Evolutionary conservation across 768 basidiomycete species (phyloP).

Genomic region (Porpolomopsis calyptriformis): DNA sequence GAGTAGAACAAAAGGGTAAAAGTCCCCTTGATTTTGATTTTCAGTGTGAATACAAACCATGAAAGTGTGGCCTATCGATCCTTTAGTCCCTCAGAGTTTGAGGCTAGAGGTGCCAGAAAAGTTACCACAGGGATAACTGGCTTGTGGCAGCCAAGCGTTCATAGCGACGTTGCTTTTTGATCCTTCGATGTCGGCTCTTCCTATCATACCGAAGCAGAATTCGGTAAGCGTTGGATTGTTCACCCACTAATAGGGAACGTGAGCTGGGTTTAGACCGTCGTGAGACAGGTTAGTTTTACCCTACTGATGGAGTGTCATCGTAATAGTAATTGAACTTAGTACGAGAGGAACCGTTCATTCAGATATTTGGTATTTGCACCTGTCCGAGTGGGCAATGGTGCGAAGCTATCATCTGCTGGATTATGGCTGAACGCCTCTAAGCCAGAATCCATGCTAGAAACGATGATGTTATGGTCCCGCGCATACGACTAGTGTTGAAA

Average conservation of each 20-base stretch:
- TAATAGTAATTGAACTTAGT: conserved; percentile 74
- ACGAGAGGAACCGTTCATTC: conserved; percentile 77
- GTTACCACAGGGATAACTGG: conserved; percentile 73
- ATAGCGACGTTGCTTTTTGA: conserved; percentile 78
- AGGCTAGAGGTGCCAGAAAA: conserved; percentile 76
- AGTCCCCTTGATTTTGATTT: conserved; percentile 75
- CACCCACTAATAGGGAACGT: conserved; percentile 70
- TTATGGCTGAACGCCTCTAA: conserved; percentile 82
- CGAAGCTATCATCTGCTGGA: conserved; percentile 76
- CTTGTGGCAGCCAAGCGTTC: conserved; percentile 77
- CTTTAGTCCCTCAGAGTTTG: conserved; percentile 71
- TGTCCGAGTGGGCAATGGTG: conserved; percentile 70
- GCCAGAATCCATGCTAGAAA: conserved; percentile 72
- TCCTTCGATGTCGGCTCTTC: conserved; percentile 76
- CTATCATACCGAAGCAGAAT: conserved; percentile 75
- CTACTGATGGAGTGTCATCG: conserved; percentile 69
- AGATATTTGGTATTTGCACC: conserved; percentile 74
- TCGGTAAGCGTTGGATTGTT: conserved; percentile 75
- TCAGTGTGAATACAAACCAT: conserved; percentile 74
- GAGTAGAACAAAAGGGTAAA: conserved; percentile 73
- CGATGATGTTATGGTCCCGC: conserved; percentile 61
- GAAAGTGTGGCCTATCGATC: conserved; percentile 79
- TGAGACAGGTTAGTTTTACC: conserved; percentile 84
- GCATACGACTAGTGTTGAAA: conserved; percentile 49
- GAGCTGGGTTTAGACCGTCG: conserved; percentile 77